Conservation (phyloP, 768 basidiomycete genomes). For the Gloeophyllum trabeum region DNA sequence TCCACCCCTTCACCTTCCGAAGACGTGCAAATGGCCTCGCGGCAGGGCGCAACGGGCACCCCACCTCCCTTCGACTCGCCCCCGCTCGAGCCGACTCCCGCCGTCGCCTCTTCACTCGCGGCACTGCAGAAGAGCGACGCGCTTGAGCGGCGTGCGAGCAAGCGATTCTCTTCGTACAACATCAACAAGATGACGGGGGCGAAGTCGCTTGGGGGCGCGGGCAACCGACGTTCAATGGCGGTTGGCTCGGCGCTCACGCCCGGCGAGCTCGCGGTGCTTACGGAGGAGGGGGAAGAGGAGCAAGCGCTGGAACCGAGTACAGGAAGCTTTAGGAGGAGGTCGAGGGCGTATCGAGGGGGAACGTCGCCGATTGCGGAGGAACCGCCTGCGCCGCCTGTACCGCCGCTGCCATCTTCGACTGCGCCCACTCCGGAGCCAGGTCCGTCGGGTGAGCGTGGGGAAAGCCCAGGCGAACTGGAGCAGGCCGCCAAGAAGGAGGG, state of each 20-base stretch:
- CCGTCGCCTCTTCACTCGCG: constrained; percentile 71
- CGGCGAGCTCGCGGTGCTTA: constrained; percentile 62
- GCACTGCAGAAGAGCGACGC: constrained; percentile 81
- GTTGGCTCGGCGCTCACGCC: constrained; percentile 50
- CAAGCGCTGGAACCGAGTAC: constrained; percentile 2
- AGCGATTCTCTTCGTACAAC: constrained; percentile 91
- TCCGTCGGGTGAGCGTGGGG: neutral
- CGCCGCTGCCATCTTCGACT: neutral
- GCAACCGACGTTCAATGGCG: constrained; percentile 60
- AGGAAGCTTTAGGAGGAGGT: neutral
- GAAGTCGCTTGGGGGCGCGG: constrained; percentile 18
- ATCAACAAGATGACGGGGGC: constrained; percentile 86
- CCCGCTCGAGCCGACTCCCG: constrained; percentile 24
- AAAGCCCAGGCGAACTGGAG: neutral
- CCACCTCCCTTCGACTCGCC: constrained; percentile 13
- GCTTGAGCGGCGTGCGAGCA: constrained; percentile 85
- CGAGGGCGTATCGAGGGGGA: neutral
- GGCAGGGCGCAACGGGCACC: neutral
- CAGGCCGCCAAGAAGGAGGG: too few relatives aligned
- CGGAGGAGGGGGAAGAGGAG: constrained; percentile 60
- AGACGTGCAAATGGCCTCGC: constrained; percentile 1
- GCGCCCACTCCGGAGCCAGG: neutral
- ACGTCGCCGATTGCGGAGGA: neutral
- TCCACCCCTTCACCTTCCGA: constrained; percentile 11
- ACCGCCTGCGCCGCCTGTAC: neutral